Evolutionary conservation across 768 basidiomycete genomes (phyloP).

Genomic region (Hemileccinum impolitum): DNA sequence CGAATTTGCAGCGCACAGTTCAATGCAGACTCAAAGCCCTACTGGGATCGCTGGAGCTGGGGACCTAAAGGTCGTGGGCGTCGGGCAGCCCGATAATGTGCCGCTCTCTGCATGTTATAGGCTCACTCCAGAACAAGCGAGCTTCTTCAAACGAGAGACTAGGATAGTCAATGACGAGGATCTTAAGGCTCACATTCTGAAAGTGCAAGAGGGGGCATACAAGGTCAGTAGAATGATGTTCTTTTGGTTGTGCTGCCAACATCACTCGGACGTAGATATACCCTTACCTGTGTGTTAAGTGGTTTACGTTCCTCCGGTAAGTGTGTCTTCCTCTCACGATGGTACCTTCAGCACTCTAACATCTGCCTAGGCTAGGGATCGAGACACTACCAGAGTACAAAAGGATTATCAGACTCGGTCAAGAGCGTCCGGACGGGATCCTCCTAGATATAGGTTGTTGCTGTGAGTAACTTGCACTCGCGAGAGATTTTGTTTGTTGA

Average conservation of each 20-base stretch:
- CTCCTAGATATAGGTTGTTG: slow-evolving; percentile 47
- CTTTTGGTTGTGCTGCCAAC: not conserved
- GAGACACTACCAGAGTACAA: slow-evolving; percentile 16
- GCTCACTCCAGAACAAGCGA: slow-evolving; percentile 14
- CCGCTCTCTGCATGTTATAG: not conserved
- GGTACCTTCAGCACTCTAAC: not conserved
- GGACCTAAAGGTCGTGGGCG: not conserved
- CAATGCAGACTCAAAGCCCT: not conserved
- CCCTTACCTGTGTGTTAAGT: slow-evolving; percentile 30
- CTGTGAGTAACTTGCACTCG: slow-evolving; percentile 27
- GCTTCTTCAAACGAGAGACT: slow-evolving; percentile 29
- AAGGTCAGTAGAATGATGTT: slow-evolving; percentile 14
- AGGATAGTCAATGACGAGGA: slow-evolving; percentile 26
- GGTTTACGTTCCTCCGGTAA: slow-evolving; percentile 24
- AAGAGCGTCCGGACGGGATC: slow-evolving; percentile 34
- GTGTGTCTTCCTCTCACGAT: not conserved
- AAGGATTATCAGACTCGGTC: slow-evolving; percentile 34
- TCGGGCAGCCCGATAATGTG: not conserved
- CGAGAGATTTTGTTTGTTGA: not conserved
- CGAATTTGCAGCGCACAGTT: not conserved
- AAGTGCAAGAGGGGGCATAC: slow-evolving; percentile 31
- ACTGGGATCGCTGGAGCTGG: slow-evolving; percentile 1
- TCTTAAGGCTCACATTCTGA: slow-evolving; percentile 30
- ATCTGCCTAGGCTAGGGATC: slow-evolving; percentile 9
- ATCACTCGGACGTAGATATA: slow-evolving; percentile 12